Evolutionary conservation across 345 rosid genomes (phyloP).

Genomic region (Citropsis articulata): DNA sequence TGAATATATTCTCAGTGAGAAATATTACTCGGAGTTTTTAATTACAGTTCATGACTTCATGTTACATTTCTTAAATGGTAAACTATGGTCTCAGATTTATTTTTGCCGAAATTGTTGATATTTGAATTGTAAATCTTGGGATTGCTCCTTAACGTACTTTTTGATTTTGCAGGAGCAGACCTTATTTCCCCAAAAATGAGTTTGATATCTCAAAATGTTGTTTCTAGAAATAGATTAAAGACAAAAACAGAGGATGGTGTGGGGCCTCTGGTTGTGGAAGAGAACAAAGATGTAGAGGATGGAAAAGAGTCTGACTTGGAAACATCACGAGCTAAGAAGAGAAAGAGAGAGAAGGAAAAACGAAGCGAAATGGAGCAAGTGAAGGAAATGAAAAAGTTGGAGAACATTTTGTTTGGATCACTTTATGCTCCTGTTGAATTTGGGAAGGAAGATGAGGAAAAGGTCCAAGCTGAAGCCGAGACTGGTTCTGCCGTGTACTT

Average conservation of each 20-base stretch:
- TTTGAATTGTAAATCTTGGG: background rate
- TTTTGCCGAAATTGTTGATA: background rate
- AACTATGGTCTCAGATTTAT: background rate
- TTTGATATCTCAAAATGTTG: slow-evolving; percentile 63
- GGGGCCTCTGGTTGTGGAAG: slow-evolving; percentile 25
- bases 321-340: slow-evolving; percentile 45
- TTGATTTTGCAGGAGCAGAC: slow-evolving; percentile 18
- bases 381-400: slow-evolving; percentile 69
- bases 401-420: slow-evolving; percentile 72
- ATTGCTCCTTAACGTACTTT: background rate
- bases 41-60: background rate
- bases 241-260: slow-evolving; percentile 26
- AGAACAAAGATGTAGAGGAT: slow-evolving; percentile 26
- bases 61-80: background rate
- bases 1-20: background rate
- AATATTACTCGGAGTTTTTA: background rate
- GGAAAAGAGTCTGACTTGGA: slow-evolving; percentile 33
- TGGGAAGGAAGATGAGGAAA: slow-evolving; percentile 46
- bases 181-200: slow-evolving; percentile 35
- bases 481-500: slow-evolving; percentile 52
- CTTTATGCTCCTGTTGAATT: slow-evolving; percentile 71
- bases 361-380: slow-evolving; percentile 44
- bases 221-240: slow-evolving; percentile 36
- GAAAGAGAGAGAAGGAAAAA: slow-evolving; percentile 53
- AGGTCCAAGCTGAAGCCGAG: slow-evolving; percentile 18